Conservation (phyloP, 2,329 filamentous ascomycete species). For the Aureobasidium sp. region DNA sequence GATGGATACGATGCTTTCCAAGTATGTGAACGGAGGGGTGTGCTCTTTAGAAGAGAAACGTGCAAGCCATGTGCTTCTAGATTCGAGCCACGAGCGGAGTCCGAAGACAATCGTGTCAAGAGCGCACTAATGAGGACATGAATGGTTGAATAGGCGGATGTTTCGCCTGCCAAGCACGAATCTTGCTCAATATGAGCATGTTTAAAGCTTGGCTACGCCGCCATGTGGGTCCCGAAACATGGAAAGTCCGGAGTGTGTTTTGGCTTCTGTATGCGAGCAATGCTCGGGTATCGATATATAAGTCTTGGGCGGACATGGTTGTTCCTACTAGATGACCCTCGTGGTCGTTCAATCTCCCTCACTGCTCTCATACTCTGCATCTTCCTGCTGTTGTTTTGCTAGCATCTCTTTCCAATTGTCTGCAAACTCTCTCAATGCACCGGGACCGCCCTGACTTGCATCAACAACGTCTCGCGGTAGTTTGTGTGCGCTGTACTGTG, state of each 20-base stretch:
- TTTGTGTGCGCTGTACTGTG: constrained; percentile 92
- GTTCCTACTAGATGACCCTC: neutral
- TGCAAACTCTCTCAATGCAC: constrained; percentile 64
- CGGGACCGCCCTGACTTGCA: constrained; percentile 53
- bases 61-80: constrained; percentile 9
- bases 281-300: neutral
- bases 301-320: neutral
- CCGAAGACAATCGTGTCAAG: neutral
- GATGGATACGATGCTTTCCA: neutral
- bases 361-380: constrained; percentile 29
- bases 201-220: constrained; percentile 1
- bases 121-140: neutral
- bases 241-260: neutral
- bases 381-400: constrained; percentile 34
- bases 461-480: constrained; percentile 86
- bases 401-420: constrained; percentile 43
- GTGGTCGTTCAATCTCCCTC: constrained; percentile 22
- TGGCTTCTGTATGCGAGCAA: neutral
- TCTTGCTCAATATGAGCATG: constrained; percentile 13
- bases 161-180: constrained; percentile 11
- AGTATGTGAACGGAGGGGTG: neutral
- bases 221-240: constrained; percentile 15
- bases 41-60: neutral
- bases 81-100: neutral
- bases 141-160: neutral